Percentiles rank a stretch among this genome's conserved stretches.
Evolutionary conservation across 108 stramenopile species (phyloP).

Genomic region (Craspedostauros australis): DNA sequence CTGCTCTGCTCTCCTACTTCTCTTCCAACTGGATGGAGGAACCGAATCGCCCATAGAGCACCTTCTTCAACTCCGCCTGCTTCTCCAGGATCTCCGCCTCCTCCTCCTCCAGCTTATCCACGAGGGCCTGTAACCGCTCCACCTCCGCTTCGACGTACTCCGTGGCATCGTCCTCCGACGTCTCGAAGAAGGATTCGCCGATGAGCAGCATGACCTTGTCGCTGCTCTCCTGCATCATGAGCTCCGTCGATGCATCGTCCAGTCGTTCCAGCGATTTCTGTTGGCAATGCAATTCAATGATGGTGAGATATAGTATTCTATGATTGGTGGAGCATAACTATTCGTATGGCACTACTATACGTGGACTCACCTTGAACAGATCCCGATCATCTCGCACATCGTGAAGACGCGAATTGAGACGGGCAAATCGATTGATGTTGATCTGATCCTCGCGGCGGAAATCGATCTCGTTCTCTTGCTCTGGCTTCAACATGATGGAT

Average conservation of each 20-base stretch:
- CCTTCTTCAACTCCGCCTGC: constrained; percentile 71
- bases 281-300: background rate
- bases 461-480: constrained; percentile 79
- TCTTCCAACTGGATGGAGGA: constrained; percentile 87
- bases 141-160: constrained; percentile 80
- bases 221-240: constrained; percentile 84
- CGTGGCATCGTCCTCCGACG: constrained; percentile 81
- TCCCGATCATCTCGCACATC: constrained; percentile 57
- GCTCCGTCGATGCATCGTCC: constrained; percentile 92
- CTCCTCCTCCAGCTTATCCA: constrained; percentile 63
- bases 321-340: background rate
- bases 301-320: constrained; percentile 2
- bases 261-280: constrained; percentile 77
- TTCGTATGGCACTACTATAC: background rate
- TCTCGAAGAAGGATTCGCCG: constrained; percentile 87
- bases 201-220: constrained; percentile 55
- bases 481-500: constrained; percentile 49
- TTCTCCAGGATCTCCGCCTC: constrained; percentile 58
- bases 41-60: constrained; percentile 86
- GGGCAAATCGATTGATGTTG: constrained; percentile 89
- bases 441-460: constrained; percentile 87
- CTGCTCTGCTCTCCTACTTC: constrained; percentile 11
- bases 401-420: constrained; percentile 81
- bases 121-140: constrained; percentile 56
- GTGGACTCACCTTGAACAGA: constrained; percentile 50